Evolutionary conservation across 2,329 filamentous ascomycete species (phyloP).

Genomic region (Colletotrichum magnum): DNA sequence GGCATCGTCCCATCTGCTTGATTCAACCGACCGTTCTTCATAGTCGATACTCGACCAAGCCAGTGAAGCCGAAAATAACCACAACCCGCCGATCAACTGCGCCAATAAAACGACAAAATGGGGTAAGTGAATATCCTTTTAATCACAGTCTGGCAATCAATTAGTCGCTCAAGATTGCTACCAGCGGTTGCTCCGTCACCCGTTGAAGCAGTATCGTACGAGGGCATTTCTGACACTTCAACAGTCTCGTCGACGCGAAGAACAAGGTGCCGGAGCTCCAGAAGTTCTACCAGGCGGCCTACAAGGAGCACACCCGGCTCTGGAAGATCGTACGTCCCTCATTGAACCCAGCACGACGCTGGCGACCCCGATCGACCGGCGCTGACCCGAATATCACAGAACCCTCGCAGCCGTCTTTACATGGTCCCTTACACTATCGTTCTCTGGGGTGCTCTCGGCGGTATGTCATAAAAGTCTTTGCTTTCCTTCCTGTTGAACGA

Average conservation of each 20-base stretch:
- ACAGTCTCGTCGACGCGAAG: constrained; percentile 76
- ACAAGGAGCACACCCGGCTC: constrained; percentile 76
- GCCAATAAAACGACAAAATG: constrained; percentile 54
- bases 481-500: background rate
- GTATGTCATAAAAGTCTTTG: constrained; percentile 60
- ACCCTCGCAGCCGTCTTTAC: constrained; percentile 74
- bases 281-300: constrained; percentile 81
- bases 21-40: constrained; percentile 44
- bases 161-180: background rate
- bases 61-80: constrained; percentile 41
- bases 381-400: constrained; percentile 56
- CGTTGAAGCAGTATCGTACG: constrained; percentile 29
- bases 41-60: constrained; percentile 45
- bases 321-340: constrained; percentile 80
- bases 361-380: constrained; percentile 17
- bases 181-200: constrained; percentile 43
- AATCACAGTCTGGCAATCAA: background rate
- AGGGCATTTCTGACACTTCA: constrained; percentile 48
- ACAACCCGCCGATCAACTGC: constrained; percentile 43
- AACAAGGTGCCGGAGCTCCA: constrained; percentile 85
- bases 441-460: constrained; percentile 73
- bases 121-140: constrained; percentile 50
- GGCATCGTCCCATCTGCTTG: constrained; percentile 36
- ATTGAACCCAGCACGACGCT: background rate
- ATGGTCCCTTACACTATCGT: constrained; percentile 78